These are phyloP conservation scores for Kuraishia floccosa DNA, from an alignment of 805 yeast genomes.

Conservation along the genomic window DNA sequence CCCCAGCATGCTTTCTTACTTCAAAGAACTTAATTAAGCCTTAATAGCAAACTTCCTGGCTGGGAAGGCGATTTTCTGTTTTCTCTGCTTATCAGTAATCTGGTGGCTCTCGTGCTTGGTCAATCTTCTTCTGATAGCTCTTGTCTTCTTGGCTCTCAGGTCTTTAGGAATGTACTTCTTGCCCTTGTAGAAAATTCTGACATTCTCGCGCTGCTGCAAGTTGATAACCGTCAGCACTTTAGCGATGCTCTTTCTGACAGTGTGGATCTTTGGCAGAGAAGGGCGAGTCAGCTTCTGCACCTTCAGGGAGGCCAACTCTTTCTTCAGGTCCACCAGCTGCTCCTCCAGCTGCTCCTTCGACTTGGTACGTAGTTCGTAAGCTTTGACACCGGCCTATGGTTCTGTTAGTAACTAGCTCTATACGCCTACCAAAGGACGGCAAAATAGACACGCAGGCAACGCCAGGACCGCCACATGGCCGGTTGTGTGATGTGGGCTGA, in stretches of 20 bases:
- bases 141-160: slow-evolving; percentile 98
- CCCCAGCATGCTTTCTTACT: too few relatives aligned
- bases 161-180: slow-evolving; percentile 97
- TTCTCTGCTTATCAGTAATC: slow-evolving; percentile 81
- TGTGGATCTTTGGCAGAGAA: slow-evolving; percentile 91
- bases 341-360: slow-evolving; percentile 93
- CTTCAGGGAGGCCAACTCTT: slow-evolving; percentile 91
- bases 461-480: too few relatives aligned
- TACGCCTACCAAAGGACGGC: too few relatives aligned
- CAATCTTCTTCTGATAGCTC: slow-evolving; percentile 97
- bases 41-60: slow-evolving; percentile 97
- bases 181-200: slow-evolving; percentile 89
- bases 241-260: slow-evolving; percentile 97
- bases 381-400: slow-evolving; percentile 87
- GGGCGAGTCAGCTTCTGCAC: slow-evolving; percentile 91
- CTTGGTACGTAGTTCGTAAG: slow-evolving; percentile 94
- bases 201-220: slow-evolving; percentile 92
- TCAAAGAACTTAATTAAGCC: slow-evolving; percentile 48
- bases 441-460: too few relatives aligned
- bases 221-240: slow-evolving; percentile 95
- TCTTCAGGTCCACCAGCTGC: slow-evolving; percentile 92
- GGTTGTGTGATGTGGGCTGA: too few relatives aligned
- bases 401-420: too few relatives aligned
- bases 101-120: slow-evolving; percentile 76
- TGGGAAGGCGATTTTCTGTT: slow-evolving; percentile 94